Percentiles rank a stretch among this genome's conserved stretches.
phyloP scores from a whole-genome alignment of 345 rosid genomes.

The Linum trigynum region DNA sequence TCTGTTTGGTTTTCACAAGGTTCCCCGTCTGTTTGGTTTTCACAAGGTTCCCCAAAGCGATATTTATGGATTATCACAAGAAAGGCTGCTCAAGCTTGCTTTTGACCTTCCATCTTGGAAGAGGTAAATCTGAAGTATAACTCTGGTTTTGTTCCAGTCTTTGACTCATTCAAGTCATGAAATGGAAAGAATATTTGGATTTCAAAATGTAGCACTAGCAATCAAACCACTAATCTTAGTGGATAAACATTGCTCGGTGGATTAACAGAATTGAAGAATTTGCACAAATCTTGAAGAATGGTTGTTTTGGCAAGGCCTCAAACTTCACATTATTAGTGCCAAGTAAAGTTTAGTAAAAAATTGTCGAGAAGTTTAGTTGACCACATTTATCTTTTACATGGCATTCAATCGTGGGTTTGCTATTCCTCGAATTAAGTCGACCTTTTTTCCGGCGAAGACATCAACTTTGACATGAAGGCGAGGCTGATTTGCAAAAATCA shows the following conservation, averaged over 20 bases:
- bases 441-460: too few relatives aligned
- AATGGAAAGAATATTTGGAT: slow-evolving; percentile 20
- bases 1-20: too few relatives aligned
- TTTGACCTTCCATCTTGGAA: slow-evolving; percentile 45
- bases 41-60: slow-evolving; percentile 32
- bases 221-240: slow-evolving; percentile 35
- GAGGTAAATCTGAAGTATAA: slow-evolving; percentile 33
- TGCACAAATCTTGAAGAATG: slow-evolving; percentile 49
- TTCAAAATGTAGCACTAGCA: slow-evolving; percentile 34
- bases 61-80: slow-evolving; percentile 32
- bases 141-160: background rate
- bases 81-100: slow-evolving; percentile 43
- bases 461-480: too few relatives aligned
- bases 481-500: too few relatives aligned
- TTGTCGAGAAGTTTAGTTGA: too few relatives aligned
- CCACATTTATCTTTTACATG: too few relatives aligned
- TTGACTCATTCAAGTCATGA: slow-evolving; percentile 6
- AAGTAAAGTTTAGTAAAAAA: too few relatives aligned
- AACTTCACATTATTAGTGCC: too few relatives aligned
- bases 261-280: slow-evolving; percentile 55
- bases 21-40: background rate
- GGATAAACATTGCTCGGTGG: slow-evolving; percentile 37
- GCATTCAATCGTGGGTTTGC: too few relatives aligned
- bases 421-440: too few relatives aligned
- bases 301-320: slow-evolving; percentile 58